Conservation (phyloP, 345 rosid species). For the Camelina hispida region DNA sequence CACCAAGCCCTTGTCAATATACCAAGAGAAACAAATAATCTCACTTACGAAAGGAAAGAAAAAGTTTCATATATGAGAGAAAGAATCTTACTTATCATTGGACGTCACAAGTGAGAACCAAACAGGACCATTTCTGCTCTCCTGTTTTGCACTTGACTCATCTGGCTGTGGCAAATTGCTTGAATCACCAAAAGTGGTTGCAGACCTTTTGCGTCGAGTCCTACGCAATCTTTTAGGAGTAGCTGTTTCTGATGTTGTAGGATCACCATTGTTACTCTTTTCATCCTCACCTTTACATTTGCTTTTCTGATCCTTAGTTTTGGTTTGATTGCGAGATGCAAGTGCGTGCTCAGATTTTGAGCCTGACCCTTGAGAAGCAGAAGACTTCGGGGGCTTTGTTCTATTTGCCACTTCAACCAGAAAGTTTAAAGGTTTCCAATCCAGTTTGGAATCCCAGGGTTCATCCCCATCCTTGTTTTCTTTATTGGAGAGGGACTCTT, state of each 20-base stretch:
- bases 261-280: conserved; percentile 50
- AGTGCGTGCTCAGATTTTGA: conserved; percentile 44
- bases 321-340: conserved; percentile 45
- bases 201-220: conserved; percentile 56
- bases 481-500: conserved; percentile 43
- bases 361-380: conserved; percentile 59
- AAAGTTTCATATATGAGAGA: conserved; percentile 27
- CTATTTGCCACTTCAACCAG: conserved; percentile 87
- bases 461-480: conserved; percentile 52
- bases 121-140: conserved; percentile 63
- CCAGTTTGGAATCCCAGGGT: conserved; percentile 59
- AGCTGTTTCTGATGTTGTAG: conserved; percentile 53
- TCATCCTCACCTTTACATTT: conserved; percentile 53
- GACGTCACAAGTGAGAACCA: conserved; percentile 91
- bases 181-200: conserved; percentile 52
- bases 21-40: conserved; percentile 1
- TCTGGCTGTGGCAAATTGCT: conserved; percentile 59
- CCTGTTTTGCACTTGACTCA: conserved; percentile 52
- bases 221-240: conserved; percentile 68
- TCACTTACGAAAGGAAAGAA: not conserved
- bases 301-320: conserved; percentile 54
- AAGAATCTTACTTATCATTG: conserved; percentile 70
- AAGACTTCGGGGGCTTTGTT: conserved; percentile 69
- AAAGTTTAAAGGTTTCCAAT: conserved; percentile 85
- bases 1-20: conserved; percentile 42